Evolutionary conservation across 345 rosid species (phyloP), one percentile per base, ranked within the genome.

Genomic region (Corymbia maculata): DNA sequence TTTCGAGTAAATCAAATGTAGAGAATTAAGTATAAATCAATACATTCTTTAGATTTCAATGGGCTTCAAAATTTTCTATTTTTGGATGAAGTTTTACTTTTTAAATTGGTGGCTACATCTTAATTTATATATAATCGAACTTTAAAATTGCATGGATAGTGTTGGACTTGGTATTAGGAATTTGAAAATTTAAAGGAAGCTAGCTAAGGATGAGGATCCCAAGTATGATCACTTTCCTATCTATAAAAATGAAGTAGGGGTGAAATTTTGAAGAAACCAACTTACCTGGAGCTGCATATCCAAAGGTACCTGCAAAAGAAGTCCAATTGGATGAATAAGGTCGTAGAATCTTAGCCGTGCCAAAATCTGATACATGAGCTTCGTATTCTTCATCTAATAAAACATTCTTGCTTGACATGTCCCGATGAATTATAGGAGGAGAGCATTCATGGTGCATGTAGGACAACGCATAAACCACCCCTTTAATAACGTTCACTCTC

Each of bases 91-190:
- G 44, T 68, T 66, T 7, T 44, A 66, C 3, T 4, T 66, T 13
- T 3, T 13, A 5, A 28, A 61, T n/a, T 4, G 15, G 1, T 0
- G 42, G 19, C 75, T n/a, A 64, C 30, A 64, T 61, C 3, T 7
- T 17, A 64, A 14, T 64, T 6, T 13, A 64, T 13, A n/a, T 14
- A 13, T 64, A 13, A 13, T 66, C 21, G 0, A 66, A 66, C 11
- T 30, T 66, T 15, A 0, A 66, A 66, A 66, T 66, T 0, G 3
- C 6, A 0, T 68, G 44, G 0, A 68, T 32, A 32, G 44, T 16
- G 19, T 68, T 68, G 44, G 79, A 7, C 17, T 66, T 15, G 2
- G 11, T 90, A 15, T 30, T 30, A 66, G 22, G 79, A 14, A 16
- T 68, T 68, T 30, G 36, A 6, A 68, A 15, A 2, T 68, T 7